Percentiles rank a stretch among this genome's conserved stretches.
Evolutionary conservation across 805 yeast species (phyloP).

Genomic region (Starmerella khaoyaiensis): DNA sequence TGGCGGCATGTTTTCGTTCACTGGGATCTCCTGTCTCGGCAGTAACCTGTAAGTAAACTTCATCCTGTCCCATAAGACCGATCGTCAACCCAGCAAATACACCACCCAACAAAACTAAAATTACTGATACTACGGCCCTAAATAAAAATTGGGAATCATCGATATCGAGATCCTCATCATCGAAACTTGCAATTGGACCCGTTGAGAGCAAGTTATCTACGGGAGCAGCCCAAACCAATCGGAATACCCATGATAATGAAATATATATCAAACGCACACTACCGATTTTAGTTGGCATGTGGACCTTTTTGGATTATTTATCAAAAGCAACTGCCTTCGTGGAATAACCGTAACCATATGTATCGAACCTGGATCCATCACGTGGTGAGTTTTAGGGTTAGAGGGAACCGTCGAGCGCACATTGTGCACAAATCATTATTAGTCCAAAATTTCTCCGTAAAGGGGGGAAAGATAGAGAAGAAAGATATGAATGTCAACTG

Average conservation of each 20-base stretch:
- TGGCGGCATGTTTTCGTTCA: conserved; percentile 57
- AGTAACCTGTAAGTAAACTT: conserved; percentile 81
- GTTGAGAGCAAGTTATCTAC: background rate
- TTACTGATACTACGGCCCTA: conserved; percentile 22
- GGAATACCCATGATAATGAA: background rate
- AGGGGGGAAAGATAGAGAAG: no score
- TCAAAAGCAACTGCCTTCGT: no score
- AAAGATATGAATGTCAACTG: no score
- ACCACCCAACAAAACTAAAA: conserved; percentile 30
- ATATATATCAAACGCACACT: no score
- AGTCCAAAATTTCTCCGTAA: no score
- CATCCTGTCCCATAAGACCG: conserved; percentile 97
- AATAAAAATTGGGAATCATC: conserved; percentile 7
- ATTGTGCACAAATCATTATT: no score
- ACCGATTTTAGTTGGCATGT: no score
- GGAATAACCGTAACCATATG: no score
- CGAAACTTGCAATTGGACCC: background rate
- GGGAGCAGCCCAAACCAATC: conserved; percentile 2
- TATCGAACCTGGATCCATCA: no score
- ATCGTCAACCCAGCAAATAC: conserved; percentile 51
- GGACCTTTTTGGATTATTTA: no score
- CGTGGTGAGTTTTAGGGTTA: no score
- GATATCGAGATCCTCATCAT: conserved; percentile 1
- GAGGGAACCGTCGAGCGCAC: no score
- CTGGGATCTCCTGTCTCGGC: conserved; percentile 59